Base-by-base conservation (phyloP, 106 monocot genomes). In the Dactylorhiza incarnata region DNA sequence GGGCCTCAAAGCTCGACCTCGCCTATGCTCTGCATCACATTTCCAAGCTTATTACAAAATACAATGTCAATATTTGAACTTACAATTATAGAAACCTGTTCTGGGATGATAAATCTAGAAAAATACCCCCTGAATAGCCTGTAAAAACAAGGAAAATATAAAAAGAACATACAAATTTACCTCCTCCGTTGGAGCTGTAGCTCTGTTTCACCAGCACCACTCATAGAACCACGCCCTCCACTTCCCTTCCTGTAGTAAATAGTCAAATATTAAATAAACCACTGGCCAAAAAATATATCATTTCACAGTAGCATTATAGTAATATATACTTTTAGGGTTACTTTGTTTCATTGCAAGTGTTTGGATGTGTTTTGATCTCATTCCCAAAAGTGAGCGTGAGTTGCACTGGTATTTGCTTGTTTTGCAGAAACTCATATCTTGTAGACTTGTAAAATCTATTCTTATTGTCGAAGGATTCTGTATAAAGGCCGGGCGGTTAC, bases 191-290 rank as follows among this genome's bases (percentile, higher is more conserved):
- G 97, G 79, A 97, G 94, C 71, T 97, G 97, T 74, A 97, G 84
- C 86, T 97, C 97, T 56, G 89, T 89, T 88, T 97, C 97, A 78
- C 97, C 97, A 74, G 97, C 97, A 83, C 97, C 97, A 87, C 97
- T 86, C 9, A 94, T 91, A 68, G 94, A 97, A 74, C 97, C 97
- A 74, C 88, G 91, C 4, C 97, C 97, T 7, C 97, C 97, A 85
- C 89, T 97, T 82, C 89, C 91, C 80, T 91, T 87, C 87, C 97
- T 97, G 79, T 17, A 85, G 16, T 26, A 23, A 65, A 65, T 26
- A 12, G 14, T 65, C 63, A 63, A 10, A 63, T 25, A 29, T 3
- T 29, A 25, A 65, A 65, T 29, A 65, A 11, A 29, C 65, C 29
- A 29, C 65, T 65, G 25, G 65, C 37, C 0, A 37, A 65, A 65